phyloP scores from a whole-genome alignment of 78 protist genomes.

The Neovahlkampfia damariscottae region DNA sequence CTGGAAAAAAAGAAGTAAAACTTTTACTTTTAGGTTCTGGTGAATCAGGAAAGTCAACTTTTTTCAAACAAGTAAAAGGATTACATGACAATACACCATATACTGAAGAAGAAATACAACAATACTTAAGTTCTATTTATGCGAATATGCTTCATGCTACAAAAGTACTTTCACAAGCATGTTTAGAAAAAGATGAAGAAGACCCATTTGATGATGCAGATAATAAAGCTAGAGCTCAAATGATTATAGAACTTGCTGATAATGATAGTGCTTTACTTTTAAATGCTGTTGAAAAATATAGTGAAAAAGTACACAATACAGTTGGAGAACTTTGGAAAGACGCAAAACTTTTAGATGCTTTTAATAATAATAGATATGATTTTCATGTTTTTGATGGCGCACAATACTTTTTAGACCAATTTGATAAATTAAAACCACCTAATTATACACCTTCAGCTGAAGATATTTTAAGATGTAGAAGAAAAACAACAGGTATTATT shows the following conservation, averaged over 20 bases:
- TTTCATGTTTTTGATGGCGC: slow-evolving; percentile 14
- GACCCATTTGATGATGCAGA: neutral
- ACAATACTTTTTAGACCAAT: slow-evolving; percentile 5
- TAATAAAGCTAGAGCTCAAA: neutral
- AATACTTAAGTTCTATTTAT: slow-evolving; percentile 34
- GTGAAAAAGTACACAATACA: neutral
- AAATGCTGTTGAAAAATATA: neutral
- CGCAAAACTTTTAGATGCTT: neutral
- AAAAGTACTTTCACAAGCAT: slow-evolving; percentile 17
- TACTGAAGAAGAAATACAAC: slow-evolving; percentile 38
- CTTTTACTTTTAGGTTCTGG: slow-evolving; percentile 49
- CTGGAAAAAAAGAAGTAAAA: neutral
- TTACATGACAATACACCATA: slow-evolving; percentile 50
- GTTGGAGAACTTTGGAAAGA: neutral
- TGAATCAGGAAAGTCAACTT: slow-evolving; percentile 66
- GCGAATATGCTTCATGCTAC: slow-evolving; percentile 39
- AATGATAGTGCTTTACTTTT: neutral
- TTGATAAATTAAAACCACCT: slow-evolving; percentile 3
- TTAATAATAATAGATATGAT: neutral
- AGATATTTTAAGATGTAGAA: slow-evolving; percentile 2
- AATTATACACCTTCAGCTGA: slow-evolving; percentile 8
- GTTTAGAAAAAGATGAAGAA: neutral
- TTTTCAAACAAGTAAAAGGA: slow-evolving; percentile 68
- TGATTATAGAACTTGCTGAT: neutral
- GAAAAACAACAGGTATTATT: slow-evolving; percentile 5